Conservation (phyloP, 176 grass and related monocot species). For the Musa beccarii region DNA sequence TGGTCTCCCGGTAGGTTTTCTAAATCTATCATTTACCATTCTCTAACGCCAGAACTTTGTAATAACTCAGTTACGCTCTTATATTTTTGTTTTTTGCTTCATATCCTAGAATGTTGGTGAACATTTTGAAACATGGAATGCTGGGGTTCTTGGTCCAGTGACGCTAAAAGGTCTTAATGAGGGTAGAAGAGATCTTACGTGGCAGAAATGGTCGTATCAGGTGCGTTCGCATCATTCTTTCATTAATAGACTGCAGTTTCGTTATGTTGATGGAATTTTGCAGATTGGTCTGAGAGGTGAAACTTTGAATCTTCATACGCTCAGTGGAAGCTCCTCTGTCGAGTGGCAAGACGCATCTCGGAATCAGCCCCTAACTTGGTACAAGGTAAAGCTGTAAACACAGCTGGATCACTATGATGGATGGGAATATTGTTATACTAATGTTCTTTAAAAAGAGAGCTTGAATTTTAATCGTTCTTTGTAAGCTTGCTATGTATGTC, state of each 20-base stretch:
- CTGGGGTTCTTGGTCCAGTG: constrained; percentile 92
- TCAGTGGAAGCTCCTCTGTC: constrained; percentile 76
- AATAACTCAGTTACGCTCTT: background rate
- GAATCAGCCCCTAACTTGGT: constrained; percentile 88
- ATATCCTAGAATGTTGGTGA: constrained; percentile 74
- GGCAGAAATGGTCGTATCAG: constrained; percentile 98
- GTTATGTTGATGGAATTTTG: constrained; percentile 14
- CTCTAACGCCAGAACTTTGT: background rate
- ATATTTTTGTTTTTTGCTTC: constrained; percentile 15
- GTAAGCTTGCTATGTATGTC: no score
- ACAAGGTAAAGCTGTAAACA: constrained; percentile 42
- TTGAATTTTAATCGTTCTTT: no score
- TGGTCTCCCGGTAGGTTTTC: constrained; percentile 75
- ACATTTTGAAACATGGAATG: constrained; percentile 99
- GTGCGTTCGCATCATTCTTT: constrained; percentile 20
- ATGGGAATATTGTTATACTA: background rate
- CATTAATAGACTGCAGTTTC: constrained; percentile 4
- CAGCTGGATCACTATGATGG: background rate
- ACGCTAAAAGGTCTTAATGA: constrained; percentile 75
- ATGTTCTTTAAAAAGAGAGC: background rate
- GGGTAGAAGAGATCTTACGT: constrained; percentile 86
- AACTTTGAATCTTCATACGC: constrained; percentile 64
- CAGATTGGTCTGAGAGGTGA: constrained; percentile 95
- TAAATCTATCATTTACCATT: background rate
- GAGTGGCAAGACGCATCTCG: constrained; percentile 79